Conservation (phyloP, 345 rosid species). For the Dipteronia sinensis region DNA sequence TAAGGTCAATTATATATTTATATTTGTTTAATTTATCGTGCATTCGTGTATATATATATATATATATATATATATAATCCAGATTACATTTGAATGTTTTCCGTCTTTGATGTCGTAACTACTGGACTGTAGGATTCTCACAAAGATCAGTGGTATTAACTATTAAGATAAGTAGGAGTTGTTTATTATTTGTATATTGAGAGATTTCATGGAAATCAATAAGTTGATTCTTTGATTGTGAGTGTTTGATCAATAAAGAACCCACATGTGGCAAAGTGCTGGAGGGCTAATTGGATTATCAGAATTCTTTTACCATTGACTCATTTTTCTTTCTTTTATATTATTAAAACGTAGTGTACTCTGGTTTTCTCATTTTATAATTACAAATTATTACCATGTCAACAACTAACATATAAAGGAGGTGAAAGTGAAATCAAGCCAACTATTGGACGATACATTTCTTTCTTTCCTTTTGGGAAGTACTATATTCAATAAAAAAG, state of each 20-base stretch:
- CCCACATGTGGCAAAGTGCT: background rate
- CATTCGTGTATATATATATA: too few relatives aligned
- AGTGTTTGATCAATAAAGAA: background rate
- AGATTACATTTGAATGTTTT: background rate
- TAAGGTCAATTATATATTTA: conserved; percentile 11
- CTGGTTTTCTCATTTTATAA: too few relatives aligned
- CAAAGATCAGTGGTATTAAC: background rate
- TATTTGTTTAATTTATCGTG: conserved; percentile 10
- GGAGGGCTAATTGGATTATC: background rate
- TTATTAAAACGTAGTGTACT: background rate
- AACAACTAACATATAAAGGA: background rate
- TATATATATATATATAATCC: background rate
- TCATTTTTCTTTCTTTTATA: too few relatives aligned
- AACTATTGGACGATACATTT: too few relatives aligned
- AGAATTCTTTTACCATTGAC: background rate
- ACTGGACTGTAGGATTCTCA: conserved; percentile 2
- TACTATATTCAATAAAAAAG: too few relatives aligned
- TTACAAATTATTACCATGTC: background rate
- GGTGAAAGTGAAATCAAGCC: too few relatives aligned
- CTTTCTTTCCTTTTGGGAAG: too few relatives aligned
- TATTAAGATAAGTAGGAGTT: background rate
- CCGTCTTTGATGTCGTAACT: conserved; percentile 9
- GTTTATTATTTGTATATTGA: background rate
- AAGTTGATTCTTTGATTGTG: background rate
- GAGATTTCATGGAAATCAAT: background rate